Evolutionary conservation across 1,139 yeast genomes (phyloP).

Genomic region (Nakaseomyces kungkrabaensis): DNA sequence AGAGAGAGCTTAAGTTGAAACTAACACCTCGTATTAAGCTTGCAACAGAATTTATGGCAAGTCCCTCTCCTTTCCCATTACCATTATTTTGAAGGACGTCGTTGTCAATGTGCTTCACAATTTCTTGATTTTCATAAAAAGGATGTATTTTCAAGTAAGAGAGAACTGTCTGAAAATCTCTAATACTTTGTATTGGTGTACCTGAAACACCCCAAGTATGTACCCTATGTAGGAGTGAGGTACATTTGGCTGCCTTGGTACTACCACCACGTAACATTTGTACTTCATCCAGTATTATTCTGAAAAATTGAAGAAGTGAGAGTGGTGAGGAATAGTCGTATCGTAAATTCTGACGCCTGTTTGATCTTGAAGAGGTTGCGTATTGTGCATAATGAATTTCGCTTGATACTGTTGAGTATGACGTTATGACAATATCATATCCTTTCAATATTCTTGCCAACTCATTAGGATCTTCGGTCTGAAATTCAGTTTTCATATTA

Average conservation of each 20-base stretch:
- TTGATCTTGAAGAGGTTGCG: conserved; percentile 49
- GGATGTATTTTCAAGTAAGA: conserved; percentile 62
- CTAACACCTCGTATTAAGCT: neutral
- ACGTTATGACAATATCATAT: conserved; percentile 74
- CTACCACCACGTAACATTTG: conserved; percentile 78
- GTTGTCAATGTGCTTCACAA: conserved; percentile 12
- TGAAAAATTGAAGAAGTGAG: conserved; percentile 77
- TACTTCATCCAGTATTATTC: conserved; percentile 85
- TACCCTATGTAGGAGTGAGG: conserved; percentile 66
- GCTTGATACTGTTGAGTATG: conserved; percentile 57
- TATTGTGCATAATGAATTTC: conserved; percentile 79
- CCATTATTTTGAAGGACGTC: conserved; percentile 1
- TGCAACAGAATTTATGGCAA: neutral
- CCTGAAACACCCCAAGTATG: conserved; percentile 98
- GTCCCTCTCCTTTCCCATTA: neutral
- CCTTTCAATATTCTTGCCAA: conserved; percentile 31
- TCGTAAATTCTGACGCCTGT: conserved; percentile 30
- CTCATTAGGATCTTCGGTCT: conserved; percentile 32
- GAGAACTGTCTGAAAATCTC: conserved; percentile 62
- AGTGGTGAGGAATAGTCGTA: conserved; percentile 69
- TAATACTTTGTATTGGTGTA: conserved; percentile 65
- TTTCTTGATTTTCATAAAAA: conserved; percentile 33
- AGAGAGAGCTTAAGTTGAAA: neutral
- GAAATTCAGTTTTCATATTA: conserved; percentile 30
- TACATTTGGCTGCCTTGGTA: conserved; percentile 70